Evolutionary conservation across 768 basidiomycete genomes (phyloP).

Genomic region (Cytidiella melzeri): DNA sequence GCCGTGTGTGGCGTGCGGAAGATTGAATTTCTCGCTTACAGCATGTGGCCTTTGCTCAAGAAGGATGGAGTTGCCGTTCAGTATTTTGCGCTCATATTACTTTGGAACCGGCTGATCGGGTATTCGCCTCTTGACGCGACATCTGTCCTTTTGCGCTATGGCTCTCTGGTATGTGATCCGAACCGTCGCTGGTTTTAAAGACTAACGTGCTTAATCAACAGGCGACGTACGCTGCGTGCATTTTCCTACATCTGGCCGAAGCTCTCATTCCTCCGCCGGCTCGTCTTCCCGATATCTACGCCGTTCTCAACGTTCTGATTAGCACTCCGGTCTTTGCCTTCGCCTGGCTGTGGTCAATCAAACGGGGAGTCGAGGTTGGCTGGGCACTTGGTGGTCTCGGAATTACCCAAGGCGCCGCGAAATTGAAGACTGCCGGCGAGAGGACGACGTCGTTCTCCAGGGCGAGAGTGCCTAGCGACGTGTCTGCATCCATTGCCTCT

Average conservation of each 20-base stretch:
- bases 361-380: slow-evolving; percentile 67
- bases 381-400: slow-evolving; percentile 70
- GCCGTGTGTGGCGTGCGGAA: neutral
- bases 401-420: neutral
- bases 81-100: slow-evolving; percentile 56
- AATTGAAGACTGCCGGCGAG: neutral
- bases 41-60: slow-evolving; percentile 90
- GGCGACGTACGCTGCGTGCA: slow-evolving; percentile 51
- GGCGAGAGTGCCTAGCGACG: neutral
- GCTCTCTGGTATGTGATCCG: slow-evolving; percentile 43
- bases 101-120: slow-evolving; percentile 85
- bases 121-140: slow-evolving; percentile 55
- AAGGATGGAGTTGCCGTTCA: slow-evolving; percentile 72
- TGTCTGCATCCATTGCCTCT: neutral
- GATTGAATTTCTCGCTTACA: slow-evolving; percentile 25
- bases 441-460: neutral
- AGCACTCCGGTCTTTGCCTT: slow-evolving; percentile 76
- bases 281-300: slow-evolving; percentile 79
- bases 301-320: slow-evolving; percentile 79
- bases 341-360: slow-evolving; percentile 88
- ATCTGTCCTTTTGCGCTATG: slow-evolving; percentile 43
- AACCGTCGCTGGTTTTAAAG: neutral
- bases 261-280: slow-evolving; percentile 53
- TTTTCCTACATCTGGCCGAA: slow-evolving; percentile 61
- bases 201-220: slow-evolving; percentile 9